Percentiles rank a stretch among this genome's conserved stretches.
These are phyloP conservation scores for Globisporangium paroecandrum DNA, from an alignment of 352 stramenopile species.

Conservation along the genomic window DNA sequence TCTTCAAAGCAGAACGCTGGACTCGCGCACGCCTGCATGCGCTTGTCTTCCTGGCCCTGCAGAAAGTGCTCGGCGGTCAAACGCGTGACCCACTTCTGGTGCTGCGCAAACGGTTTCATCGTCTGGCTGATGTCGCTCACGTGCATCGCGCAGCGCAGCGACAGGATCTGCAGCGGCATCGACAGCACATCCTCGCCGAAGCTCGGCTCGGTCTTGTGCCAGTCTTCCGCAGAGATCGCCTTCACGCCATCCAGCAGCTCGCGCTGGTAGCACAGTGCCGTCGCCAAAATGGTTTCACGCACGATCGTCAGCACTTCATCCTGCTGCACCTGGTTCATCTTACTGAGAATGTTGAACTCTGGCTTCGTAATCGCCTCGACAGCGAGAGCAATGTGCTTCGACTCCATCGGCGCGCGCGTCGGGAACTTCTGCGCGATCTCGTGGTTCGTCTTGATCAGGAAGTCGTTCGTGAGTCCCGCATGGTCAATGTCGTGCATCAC, in stretches of 20 bases:
- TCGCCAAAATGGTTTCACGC: constrained; percentile 66
- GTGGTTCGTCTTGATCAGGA: constrained; percentile 72
- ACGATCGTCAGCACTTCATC: constrained; percentile 56
- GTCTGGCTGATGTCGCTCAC: constrained; percentile 82
- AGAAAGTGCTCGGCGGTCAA: constrained; percentile 71
- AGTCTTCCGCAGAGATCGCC: constrained; percentile 35
- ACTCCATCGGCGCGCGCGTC: constrained; percentile 66
- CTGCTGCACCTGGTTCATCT: constrained; percentile 45
- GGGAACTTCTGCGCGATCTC: constrained; percentile 57
- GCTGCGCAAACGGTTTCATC: constrained; percentile 75
- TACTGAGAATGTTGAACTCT: constrained; percentile 50
- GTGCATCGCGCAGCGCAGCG: constrained; percentile 68
- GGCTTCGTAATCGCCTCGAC: constrained; percentile 46
- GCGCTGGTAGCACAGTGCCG: constrained; percentile 77
- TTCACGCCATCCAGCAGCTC: constrained; percentile 60
- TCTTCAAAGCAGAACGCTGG: constrained; percentile 55
- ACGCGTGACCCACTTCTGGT: constrained; percentile 71
- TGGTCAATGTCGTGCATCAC: constrained; percentile 84
- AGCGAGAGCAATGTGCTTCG: constrained; percentile 66
- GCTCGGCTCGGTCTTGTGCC: constrained; percentile 28
- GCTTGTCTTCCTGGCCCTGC: constrained; percentile 63
- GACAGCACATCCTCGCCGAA: constrained; percentile 28
- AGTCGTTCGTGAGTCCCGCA: constrained; percentile 76
- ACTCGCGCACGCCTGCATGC: constrained; percentile 32
- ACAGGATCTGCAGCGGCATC: constrained; percentile 45